Conservation (phyloP, 2,329 filamentous ascomycete species). For the Leptographium galeiforme region DNA sequence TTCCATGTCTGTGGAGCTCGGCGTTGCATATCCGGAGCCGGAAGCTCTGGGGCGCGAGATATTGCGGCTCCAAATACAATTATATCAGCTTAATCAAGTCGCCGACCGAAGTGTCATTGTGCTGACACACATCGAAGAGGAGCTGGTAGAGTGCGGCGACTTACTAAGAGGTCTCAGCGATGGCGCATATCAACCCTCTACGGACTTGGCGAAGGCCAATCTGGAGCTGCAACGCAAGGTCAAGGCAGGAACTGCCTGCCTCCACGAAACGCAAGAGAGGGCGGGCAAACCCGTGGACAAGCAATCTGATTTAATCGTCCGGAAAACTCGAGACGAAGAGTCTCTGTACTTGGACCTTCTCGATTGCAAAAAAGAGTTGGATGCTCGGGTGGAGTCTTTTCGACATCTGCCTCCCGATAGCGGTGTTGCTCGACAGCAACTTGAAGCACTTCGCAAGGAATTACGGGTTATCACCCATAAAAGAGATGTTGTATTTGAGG, state of each 20-base stretch:
- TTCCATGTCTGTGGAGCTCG: constrained; percentile 33
- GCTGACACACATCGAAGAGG: constrained; percentile 39
- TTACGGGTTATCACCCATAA: constrained; percentile 45
- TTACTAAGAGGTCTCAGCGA: constrained; percentile 29
- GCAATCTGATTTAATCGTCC: constrained; percentile 36
- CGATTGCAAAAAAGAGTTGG: constrained; percentile 43
- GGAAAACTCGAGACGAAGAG: constrained; percentile 46
- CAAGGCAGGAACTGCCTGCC: constrained; percentile 50
- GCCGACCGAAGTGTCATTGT: constrained; percentile 40
- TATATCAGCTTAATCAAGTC: constrained; percentile 42
- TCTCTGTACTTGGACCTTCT: constrained; percentile 43
- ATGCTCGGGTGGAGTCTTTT: constrained; percentile 51
- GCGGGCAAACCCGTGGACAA: not conserved
- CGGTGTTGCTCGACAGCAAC: constrained; percentile 52
- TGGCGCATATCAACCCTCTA: constrained; percentile 37
- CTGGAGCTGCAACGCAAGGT: constrained; percentile 58
- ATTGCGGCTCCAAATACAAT: constrained; percentile 39
- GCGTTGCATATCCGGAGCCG: constrained; percentile 32
- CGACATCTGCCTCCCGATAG: constrained; percentile 60
- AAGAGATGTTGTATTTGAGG: constrained; percentile 65
- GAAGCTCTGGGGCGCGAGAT: constrained; percentile 37
- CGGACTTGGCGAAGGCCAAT: constrained; percentile 55
- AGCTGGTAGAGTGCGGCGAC: constrained; percentile 26
- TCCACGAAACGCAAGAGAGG: constrained; percentile 52
- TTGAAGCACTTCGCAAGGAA: constrained; percentile 53